These are phyloP conservation scores for Asclepias syriaca DNA, from an alignment of 257 asterid species.

Conservation along the genomic window DNA sequence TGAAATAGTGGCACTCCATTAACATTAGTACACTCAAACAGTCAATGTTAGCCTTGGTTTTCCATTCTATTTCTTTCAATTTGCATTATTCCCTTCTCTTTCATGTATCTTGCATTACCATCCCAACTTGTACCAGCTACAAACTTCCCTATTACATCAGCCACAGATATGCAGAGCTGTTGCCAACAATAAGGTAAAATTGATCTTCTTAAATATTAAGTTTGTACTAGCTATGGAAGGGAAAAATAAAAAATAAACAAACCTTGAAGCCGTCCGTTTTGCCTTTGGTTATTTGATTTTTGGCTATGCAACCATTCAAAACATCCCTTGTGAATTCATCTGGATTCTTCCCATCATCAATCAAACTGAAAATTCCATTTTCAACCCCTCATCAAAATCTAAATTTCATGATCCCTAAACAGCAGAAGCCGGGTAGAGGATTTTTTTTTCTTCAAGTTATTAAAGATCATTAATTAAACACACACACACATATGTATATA, in stretches of 20 bases:
- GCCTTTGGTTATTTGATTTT: constrained; percentile 88
- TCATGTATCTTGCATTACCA: neutral
- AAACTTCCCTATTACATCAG: neutral
- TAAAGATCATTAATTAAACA: no score
- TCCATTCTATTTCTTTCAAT: neutral
- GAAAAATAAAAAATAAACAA: constrained; percentile 3
- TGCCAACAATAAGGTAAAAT: neutral
- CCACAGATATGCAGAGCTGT: neutral
- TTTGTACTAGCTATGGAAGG: neutral
- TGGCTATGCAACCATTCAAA: constrained; percentile 64
- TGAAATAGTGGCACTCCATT: neutral
- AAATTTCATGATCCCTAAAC: no score
- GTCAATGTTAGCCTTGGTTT: neutral
- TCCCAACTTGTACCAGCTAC: neutral
- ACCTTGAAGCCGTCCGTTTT: constrained; percentile 89
- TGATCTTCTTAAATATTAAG: neutral
- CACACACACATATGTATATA: no score
- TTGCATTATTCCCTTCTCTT: neutral
- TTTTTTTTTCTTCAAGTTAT: no score
- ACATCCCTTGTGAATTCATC: constrained; percentile 78
- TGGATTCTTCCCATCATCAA: constrained; percentile 97
- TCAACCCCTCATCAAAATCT: no score
- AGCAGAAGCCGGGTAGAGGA: no score
- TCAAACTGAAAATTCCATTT: constrained; percentile 25
- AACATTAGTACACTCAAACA: neutral